Percentiles rank a stretch among this genome's conserved stretches.
phyloP scores from a whole-genome alignment of 1,284 basidiomycete genomes.

The Pterulicium gracile region DNA sequence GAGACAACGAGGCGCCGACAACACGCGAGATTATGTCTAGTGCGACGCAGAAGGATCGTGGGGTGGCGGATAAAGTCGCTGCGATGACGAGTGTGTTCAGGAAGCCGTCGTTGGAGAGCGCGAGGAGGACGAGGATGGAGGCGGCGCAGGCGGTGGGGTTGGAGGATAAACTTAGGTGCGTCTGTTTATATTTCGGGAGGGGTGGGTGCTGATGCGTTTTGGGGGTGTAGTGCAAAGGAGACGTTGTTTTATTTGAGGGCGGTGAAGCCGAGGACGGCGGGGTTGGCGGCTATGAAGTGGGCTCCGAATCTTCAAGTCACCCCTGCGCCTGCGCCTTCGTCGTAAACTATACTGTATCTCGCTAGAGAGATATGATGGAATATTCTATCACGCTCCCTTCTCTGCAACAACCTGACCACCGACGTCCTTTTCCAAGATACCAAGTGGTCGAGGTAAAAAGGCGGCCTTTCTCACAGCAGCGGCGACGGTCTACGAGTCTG shows the following conservation, averaged over 20 bases:
- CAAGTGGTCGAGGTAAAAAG: no score
- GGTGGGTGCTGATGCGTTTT: not conserved
- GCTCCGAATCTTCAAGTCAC: not conserved
- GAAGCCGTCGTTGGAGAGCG: slow-evolving; percentile 5
- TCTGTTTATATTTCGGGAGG: slow-evolving; percentile 1
- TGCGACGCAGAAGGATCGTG: not conserved
- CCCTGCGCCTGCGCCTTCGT: not conserved
- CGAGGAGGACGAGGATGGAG: slow-evolving; percentile 10
- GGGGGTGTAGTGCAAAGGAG: not conserved
- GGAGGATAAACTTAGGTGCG: slow-evolving; percentile 19
- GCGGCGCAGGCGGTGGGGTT: slow-evolving; percentile 18
- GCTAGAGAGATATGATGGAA: no score
- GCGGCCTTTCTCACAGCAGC: no score
- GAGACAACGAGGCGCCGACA: slow-evolving; percentile 14
- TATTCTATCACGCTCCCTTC: no score
- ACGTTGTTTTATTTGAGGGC: not conserved
- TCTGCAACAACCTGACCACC: no score
- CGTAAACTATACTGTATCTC: no score
- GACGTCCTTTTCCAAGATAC: no score
- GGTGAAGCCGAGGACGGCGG: not conserved
- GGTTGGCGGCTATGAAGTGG: not conserved
- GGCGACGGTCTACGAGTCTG: no score
- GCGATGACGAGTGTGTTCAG: slow-evolving; percentile 10
- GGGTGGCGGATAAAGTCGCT: slow-evolving; percentile 9
- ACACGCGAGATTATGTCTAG: not conserved